These are phyloP conservation scores for Phytomonas sp. DNA, from an alignment of 208 protist genomes.

Conservation along the genomic window DNA sequence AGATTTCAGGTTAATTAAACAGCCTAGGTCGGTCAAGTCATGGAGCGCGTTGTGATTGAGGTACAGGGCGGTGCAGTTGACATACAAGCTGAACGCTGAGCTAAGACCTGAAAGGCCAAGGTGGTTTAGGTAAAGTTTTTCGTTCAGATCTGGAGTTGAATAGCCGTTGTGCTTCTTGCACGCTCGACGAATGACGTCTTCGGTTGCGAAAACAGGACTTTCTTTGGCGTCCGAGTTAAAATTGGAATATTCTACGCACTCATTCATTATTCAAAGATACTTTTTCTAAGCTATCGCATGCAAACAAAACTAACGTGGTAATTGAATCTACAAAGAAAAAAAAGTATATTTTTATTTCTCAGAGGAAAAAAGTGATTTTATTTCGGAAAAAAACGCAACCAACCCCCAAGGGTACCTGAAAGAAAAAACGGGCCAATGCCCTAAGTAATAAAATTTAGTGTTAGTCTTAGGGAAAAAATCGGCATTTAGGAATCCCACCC, in stretches of 20 bases:
- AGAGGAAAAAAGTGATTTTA: too few relatives aligned
- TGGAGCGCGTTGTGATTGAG: slow-evolving; percentile 87
- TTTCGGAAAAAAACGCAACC: background rate
- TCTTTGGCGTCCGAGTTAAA: background rate
- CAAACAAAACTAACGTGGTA: too few relatives aligned
- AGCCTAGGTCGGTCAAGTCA: slow-evolving; percentile 62
- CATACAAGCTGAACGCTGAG: slow-evolving; percentile 62
- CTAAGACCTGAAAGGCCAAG: slow-evolving; percentile 62
- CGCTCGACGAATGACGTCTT: slow-evolving; percentile 37
- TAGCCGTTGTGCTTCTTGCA: slow-evolving; percentile 70
- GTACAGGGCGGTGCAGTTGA: slow-evolving; percentile 80
- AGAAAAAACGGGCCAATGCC: too few relatives aligned
- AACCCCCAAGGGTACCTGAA: too few relatives aligned
- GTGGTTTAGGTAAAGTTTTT: slow-evolving; percentile 91
- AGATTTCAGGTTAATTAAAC: slow-evolving; percentile 42
- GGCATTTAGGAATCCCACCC: too few relatives aligned
- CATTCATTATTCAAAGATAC: too few relatives aligned
- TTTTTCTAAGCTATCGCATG: too few relatives aligned
- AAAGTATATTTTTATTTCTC: too few relatives aligned
- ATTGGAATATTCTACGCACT: too few relatives aligned
- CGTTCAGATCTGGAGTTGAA: slow-evolving; percentile 88
- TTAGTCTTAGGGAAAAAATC: too few relatives aligned
- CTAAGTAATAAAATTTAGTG: too few relatives aligned
- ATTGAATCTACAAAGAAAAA: too few relatives aligned
- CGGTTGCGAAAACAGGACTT: slow-evolving; percentile 31